Base-by-base conservation (phyloP, 2,329 filamentous ascomycete species). In the Aspergillus vadensis region DNA sequence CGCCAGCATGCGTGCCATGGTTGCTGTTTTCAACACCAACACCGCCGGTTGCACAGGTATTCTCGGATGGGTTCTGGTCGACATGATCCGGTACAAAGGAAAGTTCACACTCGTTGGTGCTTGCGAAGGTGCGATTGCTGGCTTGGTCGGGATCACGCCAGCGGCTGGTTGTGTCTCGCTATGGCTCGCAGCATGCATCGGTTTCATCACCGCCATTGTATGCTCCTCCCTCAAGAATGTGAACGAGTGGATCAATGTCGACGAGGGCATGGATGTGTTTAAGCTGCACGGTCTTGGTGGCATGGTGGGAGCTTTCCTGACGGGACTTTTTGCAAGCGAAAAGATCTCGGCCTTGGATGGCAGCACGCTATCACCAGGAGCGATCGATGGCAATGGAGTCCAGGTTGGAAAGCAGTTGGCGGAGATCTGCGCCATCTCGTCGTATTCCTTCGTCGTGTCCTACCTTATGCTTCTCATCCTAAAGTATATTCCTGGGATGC, bases 221-320 rank as follows among this genome's bases (percentile, higher is more conserved):
- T 85, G 83, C 70, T 77, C 81, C 8, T 69, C 76, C 1, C 75
- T 81, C 41, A 79, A 83, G 60, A 73, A 85, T 61, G 66, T 86
- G 61, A 84, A 86, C 67, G 76, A 81, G 25, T 84, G 82, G 80
- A 69, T 86, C 30, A 73, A 73, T 60, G 83, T 86, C 60, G 84
- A 86, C 64, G 84, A 86, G 63, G 82, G 83, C 10, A 81, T 86
- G 69, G 83, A 86, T 62, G 83, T 86, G 44, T 86, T 86, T 77
- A 85, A 84, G 68, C 79, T 85, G 12, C 84, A 86, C 69, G 83
- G 82, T 15, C 77, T 85, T 23, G 85, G 84, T 43, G 85, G 84
- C 21, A 85, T 85, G 75, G 75, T 82, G 41, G 85, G 85, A 8
- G 82, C 82, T 27, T 84, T 86, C 72, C 69, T 86, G 50, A 86